phyloP scores from a whole-genome alignment of 2,329 filamentous ascomycete species.

The Rhytidhysteron rufulum region DNA sequence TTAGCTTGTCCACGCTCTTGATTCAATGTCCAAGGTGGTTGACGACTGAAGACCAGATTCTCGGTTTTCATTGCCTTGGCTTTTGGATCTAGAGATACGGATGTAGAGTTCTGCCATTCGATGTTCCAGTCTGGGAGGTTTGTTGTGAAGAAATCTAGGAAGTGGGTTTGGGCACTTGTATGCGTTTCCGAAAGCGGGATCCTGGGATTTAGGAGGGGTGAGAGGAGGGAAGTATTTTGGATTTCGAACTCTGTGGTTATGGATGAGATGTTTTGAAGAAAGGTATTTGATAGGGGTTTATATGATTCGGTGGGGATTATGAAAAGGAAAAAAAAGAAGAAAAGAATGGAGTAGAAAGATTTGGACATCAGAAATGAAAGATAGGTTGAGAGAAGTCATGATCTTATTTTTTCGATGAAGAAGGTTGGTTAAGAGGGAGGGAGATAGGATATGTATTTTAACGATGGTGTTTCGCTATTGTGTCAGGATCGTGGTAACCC shows the following conservation, averaged over 20 bases:
- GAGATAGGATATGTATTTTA: no score
- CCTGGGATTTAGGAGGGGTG: conserved; percentile 81
- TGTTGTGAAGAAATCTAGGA: conserved; percentile 74
- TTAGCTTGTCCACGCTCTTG: conserved; percentile 71
- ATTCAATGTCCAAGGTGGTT: conserved; percentile 83
- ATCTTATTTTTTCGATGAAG: no score
- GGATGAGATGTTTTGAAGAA: conserved; percentile 66
- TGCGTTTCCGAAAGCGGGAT: conserved; percentile 84
- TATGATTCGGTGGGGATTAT: conserved; percentile 44
- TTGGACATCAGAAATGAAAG: no score
- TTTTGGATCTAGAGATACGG: conserved; percentile 73
- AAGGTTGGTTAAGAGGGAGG: no score
- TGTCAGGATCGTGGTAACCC: no score
- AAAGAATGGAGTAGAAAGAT: neutral
- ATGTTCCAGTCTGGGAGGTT: conserved; percentile 78
- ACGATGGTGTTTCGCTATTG: no score
- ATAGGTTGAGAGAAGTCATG: no score
- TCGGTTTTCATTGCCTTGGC: conserved; percentile 73
- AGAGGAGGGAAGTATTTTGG: conserved; percentile 68
- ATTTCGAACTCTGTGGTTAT: conserved; percentile 77
- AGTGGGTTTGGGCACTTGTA: conserved; percentile 72
- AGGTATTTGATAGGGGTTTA: conserved; percentile 66
- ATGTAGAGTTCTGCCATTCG: conserved; percentile 82
- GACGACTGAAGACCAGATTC: conserved; percentile 85
- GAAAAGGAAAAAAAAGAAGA: conserved; percentile 13